Evolutionary conservation across 2,329 filamentous ascomycete species (phyloP).

Genomic region (Fusarium bulbicola): DNA sequence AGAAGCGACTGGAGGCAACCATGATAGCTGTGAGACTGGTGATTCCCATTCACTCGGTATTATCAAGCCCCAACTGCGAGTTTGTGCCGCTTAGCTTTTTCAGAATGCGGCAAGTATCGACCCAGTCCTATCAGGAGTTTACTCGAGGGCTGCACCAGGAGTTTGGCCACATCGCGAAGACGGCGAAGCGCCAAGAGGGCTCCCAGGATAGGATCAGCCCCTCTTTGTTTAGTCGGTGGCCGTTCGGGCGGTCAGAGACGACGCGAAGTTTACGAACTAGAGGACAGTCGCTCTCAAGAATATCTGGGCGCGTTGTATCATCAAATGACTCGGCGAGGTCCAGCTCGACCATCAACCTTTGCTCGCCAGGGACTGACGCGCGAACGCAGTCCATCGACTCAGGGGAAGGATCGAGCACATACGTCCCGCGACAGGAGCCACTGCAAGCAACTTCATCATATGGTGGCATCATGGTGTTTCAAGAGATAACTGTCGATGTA

Average conservation of each 20-base stretch:
- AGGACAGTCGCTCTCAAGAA: constrained; percentile 9
- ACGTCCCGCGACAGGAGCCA: constrained; percentile 41
- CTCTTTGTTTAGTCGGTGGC: constrained; percentile 24
- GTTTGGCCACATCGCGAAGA: constrained; percentile 60
- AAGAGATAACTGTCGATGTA: constrained; percentile 67
- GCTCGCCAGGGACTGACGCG: constrained; percentile 11
- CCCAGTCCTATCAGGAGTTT: constrained; percentile 68
- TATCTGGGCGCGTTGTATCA: constrained; percentile 21
- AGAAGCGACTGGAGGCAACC: constrained; percentile 31
- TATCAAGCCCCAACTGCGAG: constrained; percentile 60
- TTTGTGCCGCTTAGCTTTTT: constrained; percentile 73
- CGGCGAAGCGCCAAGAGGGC: constrained; percentile 3
- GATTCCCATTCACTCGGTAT: constrained; percentile 66
- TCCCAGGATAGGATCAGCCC: background rate
- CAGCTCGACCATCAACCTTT: constrained; percentile 42
- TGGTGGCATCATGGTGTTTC: constrained; percentile 70
- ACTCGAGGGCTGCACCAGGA: constrained; percentile 69
- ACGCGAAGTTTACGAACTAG: background rate
- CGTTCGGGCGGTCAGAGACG: constrained; percentile 15
- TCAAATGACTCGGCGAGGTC: constrained; percentile 27
- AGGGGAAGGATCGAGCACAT: constrained; percentile 21
- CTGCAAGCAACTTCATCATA: constrained; percentile 30
- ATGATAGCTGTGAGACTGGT: constrained; percentile 69
- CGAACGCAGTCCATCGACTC: constrained; percentile 31
- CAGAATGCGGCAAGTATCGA: constrained; percentile 71